Evolutionary conservation across 2,329 filamentous ascomycete genomes (phyloP), one percentile per base, ranked within the genome.

Genomic region (Cercospora sp.): DNA sequence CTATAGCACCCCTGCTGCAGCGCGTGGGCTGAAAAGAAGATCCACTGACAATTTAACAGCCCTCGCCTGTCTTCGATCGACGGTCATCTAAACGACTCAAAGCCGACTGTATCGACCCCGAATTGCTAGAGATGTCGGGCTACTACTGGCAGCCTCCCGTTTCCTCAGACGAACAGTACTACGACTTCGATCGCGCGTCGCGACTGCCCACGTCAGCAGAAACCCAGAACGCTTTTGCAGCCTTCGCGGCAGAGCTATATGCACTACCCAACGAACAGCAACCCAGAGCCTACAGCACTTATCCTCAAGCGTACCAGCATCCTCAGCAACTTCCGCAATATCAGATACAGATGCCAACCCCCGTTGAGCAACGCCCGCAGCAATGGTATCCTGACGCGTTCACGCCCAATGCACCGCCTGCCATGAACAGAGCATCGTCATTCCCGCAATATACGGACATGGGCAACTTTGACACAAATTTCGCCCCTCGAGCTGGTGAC

Each of bases 111-210:
- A 61, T 58, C 60, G 39, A 31, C 42, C 63, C 68, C 7, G 28
- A 20, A 30, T 6, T 20, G 31, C 64, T 31, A 39, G 68, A 62
- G 18, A 73, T 72, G 71, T 74, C 72, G 4, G 64, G 67, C n/a
- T 71, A 72, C 59, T 73, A 65, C 62, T 69, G 66, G 33, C 60
- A 66, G 12, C 63, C 69, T 33, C 30, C 66, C 7, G 59, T 62
- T 12, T 63, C 65, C 2, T 67, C 72, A 3, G 59, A 64, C 30
- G 65, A 69, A 33, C 66, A 70, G 10, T 67, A 62, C 23, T 72
- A 72, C 65, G 55, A 66, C 30, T 70, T 69, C 61, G 59, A 39
- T n/a, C 57, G 62, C 6, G 18, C 61, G 5, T 60, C 67, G 20
- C 33, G 48, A 10, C 20, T 66, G 63, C 36, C 68, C 26, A 65